Base-by-base conservation (phyloP, 768 basidiomycete genomes). In the Pholiota conissans region DNA sequence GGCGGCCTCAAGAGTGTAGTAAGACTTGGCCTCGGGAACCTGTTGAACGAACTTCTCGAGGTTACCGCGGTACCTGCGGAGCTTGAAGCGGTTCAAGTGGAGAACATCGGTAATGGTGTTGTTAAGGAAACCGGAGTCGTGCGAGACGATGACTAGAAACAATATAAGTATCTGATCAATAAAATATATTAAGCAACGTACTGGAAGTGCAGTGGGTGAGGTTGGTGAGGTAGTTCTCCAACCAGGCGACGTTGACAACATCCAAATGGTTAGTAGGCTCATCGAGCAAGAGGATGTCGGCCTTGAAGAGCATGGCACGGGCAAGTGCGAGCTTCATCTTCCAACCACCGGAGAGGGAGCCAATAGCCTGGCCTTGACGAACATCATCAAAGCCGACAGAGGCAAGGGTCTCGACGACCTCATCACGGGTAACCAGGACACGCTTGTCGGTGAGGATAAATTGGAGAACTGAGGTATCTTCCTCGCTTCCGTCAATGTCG, bases 271-370 rank as follows among this genome's bases (percentile, higher is more conserved):
- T 93, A 79, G 95, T 97, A 45, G 95, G 95, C 79, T 97, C 95
- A 74, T 97, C 95, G 63, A 96, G 91, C 26, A 97, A 79, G 50
- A 98, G 87, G 69, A 98, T 98, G 69, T 98, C 95, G 61, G 95
- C 95, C 80, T 90, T 92, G 90, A 98, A 98, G 45, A 98, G 83
- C 87, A 98, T 96, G 49, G 95, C 95, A 61, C 95, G 86, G 57
- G 95, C 95, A 60, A 98, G 86, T 37, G 95, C 95, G 61, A 98
- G 89, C 84, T 97, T 98, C 95, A 98, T 98, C 85, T 98, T 98
- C 95, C 95, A 97, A 81, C 95, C 95, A 84, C 95, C 95, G 42
- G 95, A 98, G 37, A 98, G 79, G 57, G 86, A 86, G 62, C 95
- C 93, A 63, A 97, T 97, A 37, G 93, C 76, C 61, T 90, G 82